Percentiles rank a stretch among this genome's conserved stretches.
These are phyloP conservation scores for Eimeria tenella DNA, from an alignment of 169 alveolate genomes.

Conservation along the genomic window DNA sequence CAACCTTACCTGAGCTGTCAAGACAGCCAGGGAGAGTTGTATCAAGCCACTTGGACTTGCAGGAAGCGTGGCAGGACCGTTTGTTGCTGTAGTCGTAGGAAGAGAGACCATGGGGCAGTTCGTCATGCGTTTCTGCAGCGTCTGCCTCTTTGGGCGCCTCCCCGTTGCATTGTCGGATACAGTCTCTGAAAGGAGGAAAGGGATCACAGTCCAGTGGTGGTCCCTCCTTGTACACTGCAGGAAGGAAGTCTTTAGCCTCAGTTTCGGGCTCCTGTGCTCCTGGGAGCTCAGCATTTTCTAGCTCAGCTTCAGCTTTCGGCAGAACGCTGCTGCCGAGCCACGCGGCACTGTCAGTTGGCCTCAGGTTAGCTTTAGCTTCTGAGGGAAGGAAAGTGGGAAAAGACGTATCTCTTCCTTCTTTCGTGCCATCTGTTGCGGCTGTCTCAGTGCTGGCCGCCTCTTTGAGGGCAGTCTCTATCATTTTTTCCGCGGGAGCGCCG, in stretches of 20 bases:
- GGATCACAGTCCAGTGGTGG: constrained; percentile 54
- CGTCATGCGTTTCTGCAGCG: neutral
- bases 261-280: neutral
- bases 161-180: constrained; percentile 8
- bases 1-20: constrained; percentile 8
- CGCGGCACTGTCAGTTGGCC: neutral
- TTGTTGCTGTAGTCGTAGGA: constrained; percentile 59
- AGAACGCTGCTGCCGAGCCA: neutral
- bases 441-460: neutral
- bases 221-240: constrained; percentile 32
- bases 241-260: neutral
- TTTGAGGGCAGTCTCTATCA: neutral
- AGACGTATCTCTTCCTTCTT: neutral
- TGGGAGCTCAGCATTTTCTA: no score
- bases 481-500: neutral
- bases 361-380: neutral
- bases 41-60: constrained; percentile 61
- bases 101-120: neutral
- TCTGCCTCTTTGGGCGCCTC: constrained; percentile 14
- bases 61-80: constrained; percentile 30
- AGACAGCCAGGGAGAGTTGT: constrained; percentile 60
- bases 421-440: neutral
- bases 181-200: constrained; percentile 23
- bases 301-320: neutral
- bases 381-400: neutral